These are phyloP conservation scores for Blastocystis sp. DNA, from an alignment of 352 stramenopile genomes.

Conservation along the genomic window DNA sequence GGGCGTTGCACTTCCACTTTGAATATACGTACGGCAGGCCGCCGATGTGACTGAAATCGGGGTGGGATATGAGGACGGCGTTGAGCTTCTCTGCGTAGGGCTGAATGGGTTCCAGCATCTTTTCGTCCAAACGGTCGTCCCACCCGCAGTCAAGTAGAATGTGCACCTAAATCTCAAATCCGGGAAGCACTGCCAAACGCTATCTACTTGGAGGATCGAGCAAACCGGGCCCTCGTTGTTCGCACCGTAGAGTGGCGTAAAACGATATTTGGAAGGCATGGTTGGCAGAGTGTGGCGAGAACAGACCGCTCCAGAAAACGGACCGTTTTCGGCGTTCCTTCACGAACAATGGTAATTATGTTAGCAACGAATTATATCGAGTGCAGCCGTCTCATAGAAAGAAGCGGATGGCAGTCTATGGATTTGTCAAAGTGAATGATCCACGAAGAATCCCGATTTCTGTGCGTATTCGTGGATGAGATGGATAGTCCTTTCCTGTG, in stretches of 20 bases:
- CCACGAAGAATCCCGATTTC: too few relatives aligned
- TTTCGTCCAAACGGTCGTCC: constrained; percentile 77
- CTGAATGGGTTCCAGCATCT: constrained; percentile 75
- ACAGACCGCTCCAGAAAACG: background rate
- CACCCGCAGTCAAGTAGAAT: constrained; percentile 78
- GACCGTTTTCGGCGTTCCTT: background rate
- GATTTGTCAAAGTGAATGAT: too few relatives aligned
- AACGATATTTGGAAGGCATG: constrained; percentile 48
- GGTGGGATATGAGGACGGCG: constrained; percentile 77
- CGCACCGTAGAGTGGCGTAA: constrained; percentile 53
- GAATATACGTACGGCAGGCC: constrained; percentile 66
- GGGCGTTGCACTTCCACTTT: constrained; percentile 17
- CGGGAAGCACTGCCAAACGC: background rate
- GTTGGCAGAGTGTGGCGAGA: background rate
- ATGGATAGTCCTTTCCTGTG: background rate
- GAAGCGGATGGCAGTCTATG: too few relatives aligned
- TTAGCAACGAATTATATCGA: too few relatives aligned
- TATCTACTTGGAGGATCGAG: constrained; percentile 46
- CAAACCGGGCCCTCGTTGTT: constrained; percentile 38
- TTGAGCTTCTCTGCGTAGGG: constrained; percentile 75
- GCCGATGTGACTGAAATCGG: constrained; percentile 77
- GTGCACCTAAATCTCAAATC: constrained; percentile 68
- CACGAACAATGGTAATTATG: too few relatives aligned
- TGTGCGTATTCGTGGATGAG: background rate
- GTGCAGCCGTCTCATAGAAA: too few relatives aligned